phyloP scores from a whole-genome alignment of 768 basidiomycete species.

The Kwoniella bestiolae region DNA sequence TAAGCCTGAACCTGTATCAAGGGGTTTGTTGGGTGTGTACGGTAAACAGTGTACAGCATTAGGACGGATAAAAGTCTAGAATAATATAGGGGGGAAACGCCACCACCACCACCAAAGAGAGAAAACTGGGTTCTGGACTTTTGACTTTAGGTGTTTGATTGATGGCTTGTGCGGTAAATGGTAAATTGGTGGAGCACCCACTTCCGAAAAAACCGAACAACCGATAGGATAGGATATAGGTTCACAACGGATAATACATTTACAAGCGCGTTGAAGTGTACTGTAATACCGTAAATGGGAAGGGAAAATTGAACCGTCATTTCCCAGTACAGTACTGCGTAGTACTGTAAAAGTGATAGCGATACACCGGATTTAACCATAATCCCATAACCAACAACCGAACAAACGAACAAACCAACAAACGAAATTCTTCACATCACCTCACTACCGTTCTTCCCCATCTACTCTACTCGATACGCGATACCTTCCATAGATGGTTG shows the following conservation, averaged over 20 bases:
- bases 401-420: not conserved
- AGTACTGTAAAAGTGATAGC: too few relatives aligned
- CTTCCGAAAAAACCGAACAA: not conserved
- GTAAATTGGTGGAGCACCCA: not conserved
- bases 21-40: not conserved
- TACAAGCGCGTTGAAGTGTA: too few relatives aligned
- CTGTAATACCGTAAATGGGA: not conserved
- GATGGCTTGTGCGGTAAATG: not conserved
- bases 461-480: too few relatives aligned
- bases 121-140: not conserved
- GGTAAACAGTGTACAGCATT: not conserved
- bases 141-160: not conserved
- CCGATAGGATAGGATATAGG: not conserved
- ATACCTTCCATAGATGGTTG: too few relatives aligned
- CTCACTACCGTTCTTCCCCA: too few relatives aligned
- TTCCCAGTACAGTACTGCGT: not conserved
- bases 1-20: too few relatives aligned
- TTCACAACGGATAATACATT: not conserved
- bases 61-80: not conserved
- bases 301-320: not conserved
- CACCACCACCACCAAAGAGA: not conserved
- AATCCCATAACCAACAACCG: not conserved
- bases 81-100: not conserved
- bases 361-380: not conserved
- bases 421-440: not conserved